Base-by-base conservation (phyloP, 192 early-diverging fungal species). In the Coemansia sp. region DNA sequence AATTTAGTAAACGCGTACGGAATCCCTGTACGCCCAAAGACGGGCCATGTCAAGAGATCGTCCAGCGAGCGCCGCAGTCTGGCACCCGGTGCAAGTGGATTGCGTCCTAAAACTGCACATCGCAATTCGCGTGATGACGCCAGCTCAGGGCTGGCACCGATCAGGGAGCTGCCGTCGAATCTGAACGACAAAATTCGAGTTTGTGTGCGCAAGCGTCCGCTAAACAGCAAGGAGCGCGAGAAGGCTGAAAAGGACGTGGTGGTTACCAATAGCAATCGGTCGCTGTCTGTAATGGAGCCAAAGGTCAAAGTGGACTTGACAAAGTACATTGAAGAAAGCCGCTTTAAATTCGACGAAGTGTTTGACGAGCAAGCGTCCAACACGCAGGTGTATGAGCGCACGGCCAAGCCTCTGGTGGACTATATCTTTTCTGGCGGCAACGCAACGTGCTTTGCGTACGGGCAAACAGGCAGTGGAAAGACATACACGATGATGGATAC, bases 401-500 rank as follows among this genome's bases (percentile, higher is more conserved):
- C 96, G 4, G 96, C 96, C 36, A 83, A 85, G 45, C 96, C 96
- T 0, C 71, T 99, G 21, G 94, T 99, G 1, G 86, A 94, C 46
- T 96, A 96, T 67, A 86, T 97, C 19, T 99, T 99, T 51, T 65
- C 80, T 23, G 96, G 96, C 0, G 96, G 96, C 57, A 97, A 96
- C 53, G 94, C 94, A 0, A 99, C 96, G 9, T 97, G 94, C 63
- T 99, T 99, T 88, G 96, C 94, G 31, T 99, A 99, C 70, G 91
- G 93, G 1, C 92, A 95, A 60, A 94, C 91, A 6, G 93, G 94
- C 47, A 87, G 83, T 56, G 97, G 97, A 28, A 99, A 99, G 66
- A 99, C 94, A 1, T 92, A 82, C 80, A 99, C 97, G 5, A 99
- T 97, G 94, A 80, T 97, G 63, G 91, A 96, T 65, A 80, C 80